A percentile compares a stretch with the other conserved stretches of the same genome.
These are phyloP conservation scores for Mucor ambiguus DNA, from an alignment of 371 early-diverging fungal genomes.

Conservation along the genomic window DNA sequence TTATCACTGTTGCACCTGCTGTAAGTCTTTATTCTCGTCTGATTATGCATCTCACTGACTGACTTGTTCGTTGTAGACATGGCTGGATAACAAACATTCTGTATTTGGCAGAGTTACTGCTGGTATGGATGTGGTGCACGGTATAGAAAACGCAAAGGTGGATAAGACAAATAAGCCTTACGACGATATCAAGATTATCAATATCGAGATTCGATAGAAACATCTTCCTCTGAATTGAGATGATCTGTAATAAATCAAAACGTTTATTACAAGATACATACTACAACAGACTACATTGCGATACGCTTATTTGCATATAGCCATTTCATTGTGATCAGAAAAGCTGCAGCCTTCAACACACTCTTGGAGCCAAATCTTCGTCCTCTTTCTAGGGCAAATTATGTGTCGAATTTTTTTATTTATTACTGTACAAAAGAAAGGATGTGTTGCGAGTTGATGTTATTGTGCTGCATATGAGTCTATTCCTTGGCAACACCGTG, in stretches of 20 bases:
- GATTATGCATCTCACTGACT: neutral
- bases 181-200: slow-evolving; percentile 71
- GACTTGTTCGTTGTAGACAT: slow-evolving; percentile 58
- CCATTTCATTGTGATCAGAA: neutral
- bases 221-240: neutral
- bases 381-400: neutral
- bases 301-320: neutral
- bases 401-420: neutral
- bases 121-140: slow-evolving; percentile 93
- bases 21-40: slow-evolving; percentile 45
- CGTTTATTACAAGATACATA: neutral
- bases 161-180: slow-evolving; percentile 86
- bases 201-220: slow-evolving; percentile 66
- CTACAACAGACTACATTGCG: neutral
- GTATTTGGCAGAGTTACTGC: slow-evolving; percentile 96
- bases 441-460: neutral
- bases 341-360: neutral
- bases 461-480: neutral
- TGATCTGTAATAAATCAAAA: neutral
- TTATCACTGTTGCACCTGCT: slow-evolving; percentile 92
- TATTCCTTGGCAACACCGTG: slow-evolving; percentile 63
- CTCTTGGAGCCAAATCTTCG: neutral
- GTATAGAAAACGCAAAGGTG: slow-evolving; percentile 76
- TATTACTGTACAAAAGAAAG: slow-evolving; percentile 6
- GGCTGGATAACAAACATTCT: slow-evolving; percentile 97